Conservation (phyloP, 148 eudicot genomes). For the Amaranthus palmeri region DNA sequence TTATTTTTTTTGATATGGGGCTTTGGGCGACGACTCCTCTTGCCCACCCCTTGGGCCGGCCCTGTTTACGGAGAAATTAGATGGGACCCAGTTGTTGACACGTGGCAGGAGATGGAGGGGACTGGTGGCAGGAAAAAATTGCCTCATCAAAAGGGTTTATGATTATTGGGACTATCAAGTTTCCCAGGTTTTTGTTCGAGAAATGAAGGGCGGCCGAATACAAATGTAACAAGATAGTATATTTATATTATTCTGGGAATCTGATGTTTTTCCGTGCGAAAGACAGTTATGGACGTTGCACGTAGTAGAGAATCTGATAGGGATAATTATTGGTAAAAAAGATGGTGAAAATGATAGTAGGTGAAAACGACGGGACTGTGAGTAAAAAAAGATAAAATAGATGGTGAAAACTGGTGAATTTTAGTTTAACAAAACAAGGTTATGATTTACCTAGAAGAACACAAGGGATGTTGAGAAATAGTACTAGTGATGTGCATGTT, state of each 20-base stretch:
- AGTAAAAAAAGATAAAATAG: too few relatives aligned
- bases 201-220: conserved; percentile 7
- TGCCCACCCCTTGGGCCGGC: too few relatives aligned
- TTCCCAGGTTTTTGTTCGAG: not conserved
- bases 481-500: too few relatives aligned
- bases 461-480: too few relatives aligned
- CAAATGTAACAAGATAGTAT: not conserved
- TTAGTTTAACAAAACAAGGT: too few relatives aligned
- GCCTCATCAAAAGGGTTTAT: conserved; percentile 4
- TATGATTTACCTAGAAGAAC: too few relatives aligned
- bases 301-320: not conserved
- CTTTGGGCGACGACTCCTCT: too few relatives aligned
- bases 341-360: not conserved
- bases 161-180: conserved; percentile 5
- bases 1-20: too few relatives aligned
- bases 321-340: not conserved
- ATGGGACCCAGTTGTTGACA: conserved; percentile 5
- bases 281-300: not conserved
- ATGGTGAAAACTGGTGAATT: too few relatives aligned
- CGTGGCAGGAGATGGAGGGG: not conserved
- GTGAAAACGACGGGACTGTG: not conserved
- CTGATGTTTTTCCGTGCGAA: conserved; percentile 4
- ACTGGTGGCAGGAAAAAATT: conserved; percentile 14
- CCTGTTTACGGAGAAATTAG: too few relatives aligned
- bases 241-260: conserved; percentile 4